A percentile compares a stretch with the other conserved stretches of the same genome.
These are phyloP conservation scores for Pythium aphanidermatum DNA, from an alignment of 352 stramenopile species.

Conservation along the genomic window DNA sequence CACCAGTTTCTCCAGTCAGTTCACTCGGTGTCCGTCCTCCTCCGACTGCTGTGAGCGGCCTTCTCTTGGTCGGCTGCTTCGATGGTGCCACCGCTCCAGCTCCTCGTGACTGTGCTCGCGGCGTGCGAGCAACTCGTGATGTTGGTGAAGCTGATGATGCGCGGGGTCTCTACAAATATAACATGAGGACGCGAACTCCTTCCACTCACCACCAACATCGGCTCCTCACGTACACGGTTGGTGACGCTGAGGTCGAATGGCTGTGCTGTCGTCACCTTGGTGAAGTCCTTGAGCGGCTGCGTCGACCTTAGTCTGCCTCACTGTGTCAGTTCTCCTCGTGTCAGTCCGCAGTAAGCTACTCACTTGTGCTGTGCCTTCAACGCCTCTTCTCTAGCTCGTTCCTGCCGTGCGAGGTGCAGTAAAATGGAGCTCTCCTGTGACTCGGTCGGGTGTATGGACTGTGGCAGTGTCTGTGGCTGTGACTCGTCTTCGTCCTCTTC, in stretches of 20 bases:
- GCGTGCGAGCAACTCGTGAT: too few species aligned
- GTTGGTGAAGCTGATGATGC: constrained; percentile 15
- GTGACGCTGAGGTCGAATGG: constrained; percentile 60
- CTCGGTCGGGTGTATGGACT: constrained; percentile 38
- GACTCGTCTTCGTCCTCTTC: constrained; percentile 9
- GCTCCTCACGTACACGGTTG: constrained; percentile 31
- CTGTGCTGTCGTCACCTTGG: constrained; percentile 35
- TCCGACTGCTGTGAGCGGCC: too few species aligned
- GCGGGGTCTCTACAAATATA: constrained; percentile 5
- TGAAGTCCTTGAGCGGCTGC: constrained; percentile 46
- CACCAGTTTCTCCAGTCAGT: too few species aligned
- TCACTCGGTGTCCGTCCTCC: too few species aligned
- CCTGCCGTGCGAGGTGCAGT: constrained; percentile 46
- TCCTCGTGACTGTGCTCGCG: too few species aligned
- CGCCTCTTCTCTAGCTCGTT: constrained; percentile 34
- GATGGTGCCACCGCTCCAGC: too few species aligned
- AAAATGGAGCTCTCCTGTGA: constrained; percentile 58
- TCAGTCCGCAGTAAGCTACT: neutral
- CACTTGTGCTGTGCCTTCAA: constrained; percentile 40
- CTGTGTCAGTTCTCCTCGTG: neutral
- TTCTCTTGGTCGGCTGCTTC: too few species aligned
- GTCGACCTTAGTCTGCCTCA: constrained; percentile 8
- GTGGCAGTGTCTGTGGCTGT: constrained; percentile 9
- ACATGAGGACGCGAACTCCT: too few species aligned
- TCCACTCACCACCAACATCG: neutral